Percentiles rank a stretch among this genome's conserved stretches.
These are phyloP conservation scores for Kitagawia praeruptora DNA, from an alignment of 129 eudicot species.

Conservation along the genomic window DNA sequence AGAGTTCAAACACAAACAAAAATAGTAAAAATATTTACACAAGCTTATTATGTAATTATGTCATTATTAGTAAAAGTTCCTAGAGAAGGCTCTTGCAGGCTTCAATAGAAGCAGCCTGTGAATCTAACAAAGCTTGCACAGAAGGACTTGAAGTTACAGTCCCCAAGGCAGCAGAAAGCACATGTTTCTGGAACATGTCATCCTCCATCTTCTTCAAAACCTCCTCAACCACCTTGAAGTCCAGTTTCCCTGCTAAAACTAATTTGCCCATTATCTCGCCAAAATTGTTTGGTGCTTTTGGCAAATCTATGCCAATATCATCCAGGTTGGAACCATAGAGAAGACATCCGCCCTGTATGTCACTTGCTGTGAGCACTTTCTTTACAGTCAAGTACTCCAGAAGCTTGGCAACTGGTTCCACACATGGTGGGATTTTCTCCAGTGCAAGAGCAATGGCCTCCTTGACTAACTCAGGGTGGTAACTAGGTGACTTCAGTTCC, in stretches of 20 bases:
- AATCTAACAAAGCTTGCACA: conserved; percentile 51
- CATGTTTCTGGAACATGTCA: conserved; percentile 50
- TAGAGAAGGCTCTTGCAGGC: conserved; percentile 63
- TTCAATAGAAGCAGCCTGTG: conserved; percentile 61
- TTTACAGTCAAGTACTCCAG: conserved; percentile 49
- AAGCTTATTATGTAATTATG: not conserved
- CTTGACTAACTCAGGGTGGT: conserved; percentile 66
- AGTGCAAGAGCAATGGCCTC: conserved; percentile 63
- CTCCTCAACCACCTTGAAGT: conserved; percentile 60
- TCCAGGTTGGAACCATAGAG: conserved; percentile 61
- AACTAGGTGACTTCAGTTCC: conserved; percentile 75
- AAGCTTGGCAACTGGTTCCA: conserved; percentile 64
- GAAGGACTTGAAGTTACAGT: conserved; percentile 32
- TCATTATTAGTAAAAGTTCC: conserved; percentile 4
- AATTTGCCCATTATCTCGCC: conserved; percentile 75
- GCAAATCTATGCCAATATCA: conserved; percentile 79
- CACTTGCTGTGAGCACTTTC: conserved; percentile 47
- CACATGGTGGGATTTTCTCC: conserved; percentile 80
- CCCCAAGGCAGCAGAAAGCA: conserved; percentile 36
- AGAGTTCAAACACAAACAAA: not conserved
- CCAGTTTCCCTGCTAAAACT: conserved; percentile 53
- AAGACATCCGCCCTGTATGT: conserved; percentile 46
- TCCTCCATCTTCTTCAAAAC: conserved; percentile 67
- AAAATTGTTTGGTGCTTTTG: conserved; percentile 76
- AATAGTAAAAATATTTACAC: not conserved